Evolutionary conservation across 192 early-diverging fungal species (phyloP), one percentile per base, ranked within the genome.

Genomic region (Coemansia sp.): DNA sequence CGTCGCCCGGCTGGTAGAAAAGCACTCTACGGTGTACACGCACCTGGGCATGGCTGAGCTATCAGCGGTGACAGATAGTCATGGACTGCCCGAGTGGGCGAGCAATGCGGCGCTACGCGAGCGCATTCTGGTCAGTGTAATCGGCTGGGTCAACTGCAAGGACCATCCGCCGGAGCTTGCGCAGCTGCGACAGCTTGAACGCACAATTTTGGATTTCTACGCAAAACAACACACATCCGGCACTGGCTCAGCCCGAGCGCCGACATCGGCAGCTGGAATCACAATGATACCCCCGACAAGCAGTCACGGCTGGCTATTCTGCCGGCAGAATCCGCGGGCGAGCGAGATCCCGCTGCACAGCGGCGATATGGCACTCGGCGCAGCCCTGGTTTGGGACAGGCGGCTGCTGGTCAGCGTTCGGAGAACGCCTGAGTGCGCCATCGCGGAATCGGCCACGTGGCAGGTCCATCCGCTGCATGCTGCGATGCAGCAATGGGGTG

Each of bases 131-230:
- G 64, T 61, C 4, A 39, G 44, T 11, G 23, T 53, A 1, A 57
- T 68, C 38, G 38, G 47, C 5, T 75, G 72, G 72, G 48, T 68
- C 27, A 45, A 38, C 22, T 47, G 72, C 36, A 62, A 42, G 28
- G 57, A 42, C 11, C 65, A 64, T 21, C 61, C 72, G 5, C 71
- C 64, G 31, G 65, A 75, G 54, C 64, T 68, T 8, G 51, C 53
- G 8, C 72, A 75, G 29, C 32, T 75, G 50, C 46, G 31, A 8
- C 41, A 30, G 48, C 41, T 75, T 42, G 30, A 25, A 15, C 36
- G 34, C 9, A 53, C 72, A n/a, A 47, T 69, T 28, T 29, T 41
- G 4, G 29, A 23, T 11, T 42, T 44, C 34, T 62, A 58, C 53
- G 14, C 14, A 0, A 19, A 19, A 8, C 23, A 17, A 9, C 53